A percentile compares a stretch with the other conserved stretches of the same genome.
Conservation (phyloP, 2,329 filamentous ascomycete species). For the Colletotrichum karsti region DNA sequence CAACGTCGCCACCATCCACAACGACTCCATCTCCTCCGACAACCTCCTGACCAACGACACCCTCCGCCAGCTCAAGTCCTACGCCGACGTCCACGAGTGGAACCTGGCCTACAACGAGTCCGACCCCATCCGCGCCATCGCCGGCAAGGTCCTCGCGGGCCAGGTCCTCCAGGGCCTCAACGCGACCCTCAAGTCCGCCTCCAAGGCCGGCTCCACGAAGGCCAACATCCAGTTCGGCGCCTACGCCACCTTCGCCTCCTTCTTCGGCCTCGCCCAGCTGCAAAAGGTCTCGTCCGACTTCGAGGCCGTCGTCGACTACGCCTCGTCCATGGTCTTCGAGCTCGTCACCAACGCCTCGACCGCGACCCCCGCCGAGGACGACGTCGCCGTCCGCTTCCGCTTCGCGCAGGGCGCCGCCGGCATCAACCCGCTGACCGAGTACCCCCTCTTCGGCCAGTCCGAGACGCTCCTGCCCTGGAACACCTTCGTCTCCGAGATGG, state of each 20-base stretch:
- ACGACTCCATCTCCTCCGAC: slow-evolving; percentile 64
- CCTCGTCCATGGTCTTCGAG: slow-evolving; percentile 84
- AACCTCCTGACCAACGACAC: slow-evolving; percentile 67
- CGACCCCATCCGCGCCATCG: slow-evolving; percentile 69
- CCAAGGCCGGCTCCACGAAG: slow-evolving; percentile 51
- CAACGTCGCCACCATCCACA: slow-evolving; percentile 69
- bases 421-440: slow-evolving; percentile 58
- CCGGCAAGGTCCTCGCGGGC: slow-evolving; percentile 64
- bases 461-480: slow-evolving; percentile 70
- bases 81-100: slow-evolving; percentile 84
- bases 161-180: slow-evolving; percentile 64
- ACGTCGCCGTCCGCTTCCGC: slow-evolving; percentile 68
- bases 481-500: slow-evolving; percentile 71
- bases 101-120: slow-evolving; percentile 83
- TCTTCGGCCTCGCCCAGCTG: slow-evolving; percentile 68
- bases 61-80: slow-evolving; percentile 71
- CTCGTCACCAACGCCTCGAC: slow-evolving; percentile 64
- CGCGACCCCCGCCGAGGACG: slow-evolving; percentile 48
- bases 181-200: slow-evolving; percentile 50
- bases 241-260: slow-evolving; percentile 69
- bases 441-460: slow-evolving; percentile 67
- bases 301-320: slow-evolving; percentile 83
- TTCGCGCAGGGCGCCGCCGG: slow-evolving; percentile 67
- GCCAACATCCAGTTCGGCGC: slow-evolving; percentile 67
- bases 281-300: slow-evolving; percentile 67